These are phyloP conservation scores for Triticum monococcum DNA, from an alignment of 176 grass and related monocot species.

Conservation along the genomic window DNA sequence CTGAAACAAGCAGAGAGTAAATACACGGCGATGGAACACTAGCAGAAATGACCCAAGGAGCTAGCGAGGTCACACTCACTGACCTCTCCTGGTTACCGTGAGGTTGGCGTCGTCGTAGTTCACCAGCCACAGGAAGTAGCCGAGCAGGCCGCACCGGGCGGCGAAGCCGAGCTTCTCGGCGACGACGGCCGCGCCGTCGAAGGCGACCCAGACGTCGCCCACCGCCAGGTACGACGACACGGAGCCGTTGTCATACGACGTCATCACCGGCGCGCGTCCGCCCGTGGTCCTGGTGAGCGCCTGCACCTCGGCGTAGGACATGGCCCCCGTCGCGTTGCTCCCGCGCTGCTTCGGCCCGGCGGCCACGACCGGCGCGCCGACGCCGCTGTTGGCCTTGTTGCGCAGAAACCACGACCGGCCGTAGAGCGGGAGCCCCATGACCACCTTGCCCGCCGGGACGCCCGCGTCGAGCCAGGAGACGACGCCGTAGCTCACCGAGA, in stretches of 20 bases:
- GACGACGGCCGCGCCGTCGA: slow-evolving; percentile 65
- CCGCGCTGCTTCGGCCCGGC: slow-evolving; percentile 59
- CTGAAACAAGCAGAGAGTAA: slow-evolving; percentile 34
- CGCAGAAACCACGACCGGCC: slow-evolving; percentile 71
- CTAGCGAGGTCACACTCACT: neutral
- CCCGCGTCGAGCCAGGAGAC: slow-evolving; percentile 86
- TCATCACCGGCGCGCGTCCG: slow-evolving; percentile 13
- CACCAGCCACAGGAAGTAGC: slow-evolving; percentile 85
- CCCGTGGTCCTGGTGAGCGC: slow-evolving; percentile 22
- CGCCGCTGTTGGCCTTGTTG: slow-evolving; percentile 60
- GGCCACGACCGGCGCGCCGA: slow-evolving; percentile 64
- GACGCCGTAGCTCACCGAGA: slow-evolving; percentile 77
- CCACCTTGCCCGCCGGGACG: slow-evolving; percentile 63
- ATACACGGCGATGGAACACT: neutral
- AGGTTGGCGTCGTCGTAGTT: slow-evolving; percentile 72
- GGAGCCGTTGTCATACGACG: slow-evolving; percentile 55
- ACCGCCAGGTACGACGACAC: slow-evolving; percentile 57
- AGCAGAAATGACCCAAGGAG: neutral
- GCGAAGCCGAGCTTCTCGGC: slow-evolving; percentile 73
- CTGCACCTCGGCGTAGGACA: slow-evolving; percentile 87
- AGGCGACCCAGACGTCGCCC: slow-evolving; percentile 79
- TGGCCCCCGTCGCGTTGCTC: slow-evolving; percentile 58
- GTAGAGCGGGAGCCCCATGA: slow-evolving; percentile 75
- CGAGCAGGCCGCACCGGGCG: slow-evolving; percentile 33
- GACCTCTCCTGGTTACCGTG: slow-evolving; percentile 66